Evolutionary conservation across 2,329 filamentous ascomycete genomes (phyloP).

Genomic region (Thelonectria discophora): DNA sequence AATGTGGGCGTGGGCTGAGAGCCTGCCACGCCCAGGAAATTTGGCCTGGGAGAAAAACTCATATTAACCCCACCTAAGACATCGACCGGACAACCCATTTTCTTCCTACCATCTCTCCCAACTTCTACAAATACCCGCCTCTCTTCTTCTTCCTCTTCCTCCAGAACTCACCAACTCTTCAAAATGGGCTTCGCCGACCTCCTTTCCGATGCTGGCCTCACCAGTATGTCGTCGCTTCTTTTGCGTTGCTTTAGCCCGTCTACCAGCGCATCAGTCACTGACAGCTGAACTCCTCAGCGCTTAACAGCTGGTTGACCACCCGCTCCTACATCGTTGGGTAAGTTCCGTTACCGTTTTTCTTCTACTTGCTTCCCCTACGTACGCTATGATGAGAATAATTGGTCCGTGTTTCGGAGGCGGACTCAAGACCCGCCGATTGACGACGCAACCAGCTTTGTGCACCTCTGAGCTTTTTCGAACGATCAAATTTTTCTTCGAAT

Average conservation of each 20-base stretch:
- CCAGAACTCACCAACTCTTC: conserved; percentile 42
- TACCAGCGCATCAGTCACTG: conserved; percentile 45
- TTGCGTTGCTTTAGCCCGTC: conserved; percentile 37
- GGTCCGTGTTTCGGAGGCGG: conserved; percentile 95
- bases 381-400: conserved; percentile 79
- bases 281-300: conserved; percentile 59
- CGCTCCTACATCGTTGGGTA: conserved; percentile 87
- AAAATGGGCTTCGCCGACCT: conserved; percentile 78
- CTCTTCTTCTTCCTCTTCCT: conserved; percentile 35
- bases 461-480: conserved; percentile 69
- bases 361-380: conserved; percentile 21
- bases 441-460: conserved; percentile 77
- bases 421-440: conserved; percentile 90
- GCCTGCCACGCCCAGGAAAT: conserved; percentile 39
- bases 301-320: conserved; percentile 78
- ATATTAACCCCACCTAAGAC: conserved; percentile 51
- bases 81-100: conserved; percentile 51
- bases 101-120: conserved; percentile 44
- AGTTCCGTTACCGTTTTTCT: conserved; percentile 49
- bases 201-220: conserved; percentile 70
- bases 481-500: conserved; percentile 13
- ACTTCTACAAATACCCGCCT: conserved; percentile 43
- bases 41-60: conserved; percentile 49
- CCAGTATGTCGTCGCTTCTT: conserved; percentile 48
- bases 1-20: no score